Evolutionary conservation across 257 asterid genomes (phyloP), one percentile per base, ranked within the genome.

Genomic region (Echites panduratus): DNA sequence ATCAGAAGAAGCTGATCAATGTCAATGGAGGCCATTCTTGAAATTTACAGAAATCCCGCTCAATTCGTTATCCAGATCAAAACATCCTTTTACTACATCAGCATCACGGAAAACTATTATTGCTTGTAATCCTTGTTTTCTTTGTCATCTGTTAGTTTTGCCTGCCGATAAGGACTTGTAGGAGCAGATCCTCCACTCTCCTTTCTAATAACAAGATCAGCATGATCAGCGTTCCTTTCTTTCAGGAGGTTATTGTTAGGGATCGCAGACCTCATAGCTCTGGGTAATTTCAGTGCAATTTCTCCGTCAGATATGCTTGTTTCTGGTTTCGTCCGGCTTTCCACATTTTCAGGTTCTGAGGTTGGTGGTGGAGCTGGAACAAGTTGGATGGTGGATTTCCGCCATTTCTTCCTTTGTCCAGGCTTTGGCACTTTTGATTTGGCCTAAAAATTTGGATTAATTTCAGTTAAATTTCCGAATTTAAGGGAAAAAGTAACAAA

Each of bases 301-400:
- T 87, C 89, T 48, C 49, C 73, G 50, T 66, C 79, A 1, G 44
- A 82, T n/a, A 59, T 78, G 14, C 68, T 85, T 57, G 54, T 63
- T 77, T 88, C 90, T 59, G 83, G 79, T 70, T 87, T 84, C 44
- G 75, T 78, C 6, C 85, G 73, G 41, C 72, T 78, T 74, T 81
- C 89, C 35, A 47, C 56, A 50, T 40, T 79, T 71, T 66, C 84
- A 24, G 80, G 40, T 74, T 79, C 87, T 70, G 87, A 8, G 62
- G 83, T 49, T 20, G 80, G 80, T 52, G 87, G 88, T 45, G 83
- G 78, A 73, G 87, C 80, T 50, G 99, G 93, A 70, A 94, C 97
- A 24, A 94, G 93, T 80, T 90, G 95, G 78, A 94, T 91, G 1
- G 82, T 79, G 2, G 96, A 81, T 80, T 86, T 89, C 72, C 89